Conservation (phyloP, 805 yeast genomes). For the Lipomyces yamanashiensis region DNA sequence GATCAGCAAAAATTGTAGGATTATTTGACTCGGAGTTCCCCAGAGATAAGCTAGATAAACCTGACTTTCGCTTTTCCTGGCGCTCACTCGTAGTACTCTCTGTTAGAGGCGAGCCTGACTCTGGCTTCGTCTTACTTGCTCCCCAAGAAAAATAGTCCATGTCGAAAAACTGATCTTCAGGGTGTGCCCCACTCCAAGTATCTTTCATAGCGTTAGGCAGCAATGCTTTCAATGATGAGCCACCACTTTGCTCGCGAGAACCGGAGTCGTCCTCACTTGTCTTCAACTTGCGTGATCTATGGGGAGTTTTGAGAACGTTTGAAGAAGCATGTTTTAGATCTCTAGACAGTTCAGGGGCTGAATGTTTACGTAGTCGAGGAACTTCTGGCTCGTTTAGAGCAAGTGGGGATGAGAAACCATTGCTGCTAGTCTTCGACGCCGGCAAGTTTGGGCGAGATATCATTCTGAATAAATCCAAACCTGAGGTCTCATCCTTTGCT, state of each 20-base stretch:
- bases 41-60: too few species aligned
- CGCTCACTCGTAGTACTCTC: not conserved
- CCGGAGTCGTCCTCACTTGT: too few species aligned
- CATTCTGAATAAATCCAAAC: slow-evolving; percentile 15
- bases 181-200: slow-evolving; percentile 1
- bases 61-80: not conserved
- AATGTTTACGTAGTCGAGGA: not conserved
- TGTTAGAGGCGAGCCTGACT: not conserved
- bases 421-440: not conserved
- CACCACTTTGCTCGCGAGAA: not conserved
- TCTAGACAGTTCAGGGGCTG: not conserved
- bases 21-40: too few species aligned
- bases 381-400: not conserved
- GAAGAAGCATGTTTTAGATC: not conserved
- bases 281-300: not conserved
- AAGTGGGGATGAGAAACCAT: not conserved
- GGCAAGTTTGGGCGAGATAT: not conserved
- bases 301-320: not conserved
- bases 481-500: not conserved
- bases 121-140: not conserved
- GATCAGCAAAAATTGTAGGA: not conserved
- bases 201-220: not conserved
- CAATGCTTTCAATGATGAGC: not conserved
- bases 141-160: slow-evolving; percentile 11
- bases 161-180: slow-evolving; percentile 11